These are phyloP conservation scores for Hypericum androsaemum DNA, from an alignment of 345 rosid genomes.

Conservation along the genomic window DNA sequence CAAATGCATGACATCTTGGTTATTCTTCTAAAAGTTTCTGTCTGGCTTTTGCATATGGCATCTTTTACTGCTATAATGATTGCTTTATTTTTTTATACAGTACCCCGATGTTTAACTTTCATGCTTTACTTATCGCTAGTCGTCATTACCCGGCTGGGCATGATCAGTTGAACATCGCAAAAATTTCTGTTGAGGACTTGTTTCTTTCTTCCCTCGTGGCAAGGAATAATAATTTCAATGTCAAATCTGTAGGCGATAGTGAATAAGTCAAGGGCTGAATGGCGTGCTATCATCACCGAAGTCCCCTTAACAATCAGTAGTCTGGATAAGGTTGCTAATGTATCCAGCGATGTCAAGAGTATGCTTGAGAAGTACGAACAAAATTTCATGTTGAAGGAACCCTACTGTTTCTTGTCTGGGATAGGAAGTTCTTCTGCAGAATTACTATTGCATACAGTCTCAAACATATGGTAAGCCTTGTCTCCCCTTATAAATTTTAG, in stretches of 20 bases:
- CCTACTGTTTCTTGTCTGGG: too few species aligned
- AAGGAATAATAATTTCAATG: conserved; percentile 1
- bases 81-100: background rate
- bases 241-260: conserved; percentile 53
- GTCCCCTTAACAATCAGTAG: conserved; percentile 61
- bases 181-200: background rate
- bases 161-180: too few species aligned
- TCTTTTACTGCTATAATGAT: background rate
- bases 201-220: background rate
- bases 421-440: too few species aligned
- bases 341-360: conserved; percentile 63
- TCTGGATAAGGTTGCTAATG: conserved; percentile 55
- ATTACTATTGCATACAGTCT: too few species aligned
- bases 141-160: too few species aligned
- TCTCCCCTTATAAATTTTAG: too few species aligned
- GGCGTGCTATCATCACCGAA: conserved; percentile 54
- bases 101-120: too few species aligned
- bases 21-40: background rate
- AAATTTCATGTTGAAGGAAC: too few species aligned
- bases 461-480: too few species aligned
- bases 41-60: background rate
- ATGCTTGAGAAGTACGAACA: conserved; percentile 23
- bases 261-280: conserved; percentile 80
- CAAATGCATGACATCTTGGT: background rate
- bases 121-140: too few species aligned